Evolutionary conservation across 768 basidiomycete species (phyloP).

Genomic region (Termitomyces sp.): DNA sequence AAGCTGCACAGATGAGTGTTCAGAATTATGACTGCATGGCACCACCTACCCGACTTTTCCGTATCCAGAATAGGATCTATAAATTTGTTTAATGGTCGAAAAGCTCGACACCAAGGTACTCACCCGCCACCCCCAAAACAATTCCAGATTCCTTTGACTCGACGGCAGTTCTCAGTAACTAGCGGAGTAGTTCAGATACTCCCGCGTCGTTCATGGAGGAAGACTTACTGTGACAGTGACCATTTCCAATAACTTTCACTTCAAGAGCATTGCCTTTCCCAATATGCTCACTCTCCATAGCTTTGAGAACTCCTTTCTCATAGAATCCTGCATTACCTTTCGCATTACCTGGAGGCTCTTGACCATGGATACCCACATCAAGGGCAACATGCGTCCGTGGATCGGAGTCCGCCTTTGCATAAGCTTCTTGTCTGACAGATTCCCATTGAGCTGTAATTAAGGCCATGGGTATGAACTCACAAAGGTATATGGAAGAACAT

Average conservation of each 20-base stretch:
- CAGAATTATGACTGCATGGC: not conserved
- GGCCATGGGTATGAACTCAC: constrained; percentile 32
- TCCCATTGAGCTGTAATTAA: not conserved
- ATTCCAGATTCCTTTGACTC: constrained; percentile 83
- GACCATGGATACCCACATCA: constrained; percentile 60
- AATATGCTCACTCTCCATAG: constrained; percentile 64
- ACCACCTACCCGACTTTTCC: constrained; percentile 63
- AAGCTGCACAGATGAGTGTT: constrained; percentile 43
- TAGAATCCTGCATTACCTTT: constrained; percentile 81
- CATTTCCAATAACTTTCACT: constrained; percentile 86
- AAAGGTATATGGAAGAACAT: constrained; percentile 99
- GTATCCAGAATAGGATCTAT: constrained; percentile 78
- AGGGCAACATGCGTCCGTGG: constrained; percentile 52
- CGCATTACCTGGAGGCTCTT: constrained; percentile 56
- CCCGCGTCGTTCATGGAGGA: not conserved
- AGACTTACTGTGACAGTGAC: constrained; percentile 77
- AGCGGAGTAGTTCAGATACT: constrained; percentile 4
- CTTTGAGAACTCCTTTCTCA: constrained; percentile 68
- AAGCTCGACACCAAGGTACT: constrained; percentile 15
- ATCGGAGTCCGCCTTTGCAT: constrained; percentile 61
- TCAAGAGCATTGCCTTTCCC: constrained; percentile 46
- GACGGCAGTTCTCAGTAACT: constrained; percentile 88
- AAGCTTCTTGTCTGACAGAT: constrained; percentile 62
- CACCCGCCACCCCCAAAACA: constrained; percentile 88
- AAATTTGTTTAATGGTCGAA: not conserved